Evolutionary conservation across 306 rosid species (phyloP), one percentile per base, ranked within the genome.

Genomic region (Inga leiocalycina): DNA sequence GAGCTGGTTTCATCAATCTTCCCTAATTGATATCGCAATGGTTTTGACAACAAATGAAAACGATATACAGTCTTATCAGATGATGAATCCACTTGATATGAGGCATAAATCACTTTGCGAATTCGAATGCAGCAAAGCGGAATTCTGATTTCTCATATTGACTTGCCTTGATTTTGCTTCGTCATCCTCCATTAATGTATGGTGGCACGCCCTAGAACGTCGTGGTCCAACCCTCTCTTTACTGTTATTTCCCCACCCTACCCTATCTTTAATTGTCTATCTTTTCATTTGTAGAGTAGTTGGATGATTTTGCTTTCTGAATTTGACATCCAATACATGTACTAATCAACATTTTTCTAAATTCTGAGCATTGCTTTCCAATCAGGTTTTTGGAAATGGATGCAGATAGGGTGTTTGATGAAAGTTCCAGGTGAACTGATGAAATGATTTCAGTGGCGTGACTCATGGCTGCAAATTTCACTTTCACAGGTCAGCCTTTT

Each of bases 391-490:
- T 11, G 10, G 62, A 37, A 35, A 37, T 27, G 30, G 64, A 79
- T 16, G 70, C 24, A 59, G 43, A 19, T 24, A 35, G 35, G 22
- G 6, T 66, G 62, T 7, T 11, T 34, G 67, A 37, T 13, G 13
- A 51, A 66, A 81, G 75, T 45, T 46, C 61, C 14, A 76, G 30
- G 57, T 20, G 72, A 59, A 57, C n/a, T 24, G 15, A 24, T 22
- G 67, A 35, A 76, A 75, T 81, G 68, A 65, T 75, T 81, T 65
- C 35, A 75, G 9, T 34, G 79, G 73, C 43, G 51, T 51, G 81
- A 77, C 48, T 54, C 77, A 46, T 72, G 81, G 52, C 76, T 34
- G 24, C 24, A 67, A 78, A 52, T 59, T 78, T 83, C 74, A 83
- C 35, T 80, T 71, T 71, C 83, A 44, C 78, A 17, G n/a, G 59